Conservation (phyloP, 805 yeast species). For the Tanozyma kutaoensis region DNA sequence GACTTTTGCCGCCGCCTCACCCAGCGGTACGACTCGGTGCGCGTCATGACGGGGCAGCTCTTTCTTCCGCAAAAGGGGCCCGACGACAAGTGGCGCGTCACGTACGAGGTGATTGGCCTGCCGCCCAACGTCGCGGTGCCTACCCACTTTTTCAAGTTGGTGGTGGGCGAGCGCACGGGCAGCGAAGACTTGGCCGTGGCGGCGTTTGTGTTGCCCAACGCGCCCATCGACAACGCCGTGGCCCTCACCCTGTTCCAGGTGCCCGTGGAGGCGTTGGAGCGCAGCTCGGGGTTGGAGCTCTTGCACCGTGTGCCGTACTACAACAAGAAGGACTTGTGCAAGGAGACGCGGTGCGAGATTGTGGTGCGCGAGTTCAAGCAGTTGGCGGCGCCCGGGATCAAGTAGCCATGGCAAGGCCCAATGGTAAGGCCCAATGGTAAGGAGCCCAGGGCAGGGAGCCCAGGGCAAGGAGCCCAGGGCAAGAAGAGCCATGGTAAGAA, state of each 20-base stretch:
- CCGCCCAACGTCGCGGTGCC: constrained; percentile 97
- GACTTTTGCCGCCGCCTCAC: constrained; percentile 76
- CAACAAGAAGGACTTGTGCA: constrained; percentile 54
- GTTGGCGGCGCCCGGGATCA: too few species aligned
- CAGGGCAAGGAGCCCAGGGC: too few species aligned
- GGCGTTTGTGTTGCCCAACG: constrained; percentile 91
- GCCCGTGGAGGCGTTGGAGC: constrained; percentile 81
- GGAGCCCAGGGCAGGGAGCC: too few species aligned
- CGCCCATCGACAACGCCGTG: constrained; percentile 52
- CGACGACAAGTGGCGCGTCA: constrained; percentile 77
- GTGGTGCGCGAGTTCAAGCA: constrained; percentile 77
- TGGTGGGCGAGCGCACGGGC: constrained; percentile 61
- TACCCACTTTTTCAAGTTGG: constrained; percentile 86
- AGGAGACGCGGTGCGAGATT: constrained; percentile 68
- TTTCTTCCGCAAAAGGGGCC: constrained; percentile 69
- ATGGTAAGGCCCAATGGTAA: too few species aligned
- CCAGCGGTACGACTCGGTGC: constrained; percentile 53
- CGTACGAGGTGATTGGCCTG: constrained; percentile 88
- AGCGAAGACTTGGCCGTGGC: constrained; percentile 51
- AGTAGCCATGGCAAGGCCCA: too few species aligned
- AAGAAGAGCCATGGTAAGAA: too few species aligned
- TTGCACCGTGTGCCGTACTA: constrained; percentile 51
- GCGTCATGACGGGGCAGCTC: constrained; percentile 89
- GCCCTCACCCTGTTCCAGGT: constrained; percentile 72
- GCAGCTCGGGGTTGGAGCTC: constrained; percentile 75